phyloP scores from a whole-genome alignment of 2,329 filamentous ascomycete species.

The Exophiala aquamarina region DNA sequence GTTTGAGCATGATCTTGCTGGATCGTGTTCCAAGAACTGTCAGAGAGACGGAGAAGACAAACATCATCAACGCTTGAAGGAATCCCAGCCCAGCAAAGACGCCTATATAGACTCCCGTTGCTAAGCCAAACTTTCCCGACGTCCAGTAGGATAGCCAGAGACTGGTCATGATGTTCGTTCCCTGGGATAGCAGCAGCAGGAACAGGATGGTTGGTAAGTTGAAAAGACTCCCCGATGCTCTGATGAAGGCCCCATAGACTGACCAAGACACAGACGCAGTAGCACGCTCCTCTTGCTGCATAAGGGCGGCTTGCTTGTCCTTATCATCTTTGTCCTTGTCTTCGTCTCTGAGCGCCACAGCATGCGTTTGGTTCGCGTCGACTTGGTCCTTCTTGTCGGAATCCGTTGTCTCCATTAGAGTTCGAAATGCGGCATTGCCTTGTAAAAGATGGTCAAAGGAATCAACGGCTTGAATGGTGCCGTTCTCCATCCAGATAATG shows the following conservation, averaged over 20 bases:
- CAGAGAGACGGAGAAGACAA: slow-evolving; percentile 74
- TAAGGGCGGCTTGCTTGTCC: slow-evolving; percentile 46
- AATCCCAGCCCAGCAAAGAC: slow-evolving; percentile 70
- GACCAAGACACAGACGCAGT: slow-evolving; percentile 75
- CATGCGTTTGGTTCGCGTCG: slow-evolving; percentile 47
- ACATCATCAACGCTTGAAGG: slow-evolving; percentile 71
- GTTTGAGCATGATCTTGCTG: slow-evolving; percentile 77
- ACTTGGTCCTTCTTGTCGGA: slow-evolving; percentile 56
- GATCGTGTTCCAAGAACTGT: slow-evolving; percentile 78
- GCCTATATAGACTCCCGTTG: slow-evolving; percentile 68
- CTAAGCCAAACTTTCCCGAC: slow-evolving; percentile 69
- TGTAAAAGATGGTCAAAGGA: slow-evolving; percentile 87
- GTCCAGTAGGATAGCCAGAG: slow-evolving; percentile 96
- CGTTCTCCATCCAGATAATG: slow-evolving; percentile 90
- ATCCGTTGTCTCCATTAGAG: slow-evolving; percentile 77
- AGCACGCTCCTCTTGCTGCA: slow-evolving; percentile 58
- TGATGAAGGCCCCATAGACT: slow-evolving; percentile 76
- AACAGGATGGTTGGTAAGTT: slow-evolving; percentile 65
- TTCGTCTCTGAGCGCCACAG: slow-evolving; percentile 52
- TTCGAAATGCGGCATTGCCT: slow-evolving; percentile 73
- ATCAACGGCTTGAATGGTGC: slow-evolving; percentile 78
- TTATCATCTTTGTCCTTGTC: slow-evolving; percentile 43
- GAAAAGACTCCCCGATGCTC: slow-evolving; percentile 69
- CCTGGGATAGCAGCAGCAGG: slow-evolving; percentile 71
- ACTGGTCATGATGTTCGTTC: slow-evolving; percentile 81